Conservation (phyloP, 1,284 basidiomycete genomes). For the Sphaerobolus stellatus region DNA sequence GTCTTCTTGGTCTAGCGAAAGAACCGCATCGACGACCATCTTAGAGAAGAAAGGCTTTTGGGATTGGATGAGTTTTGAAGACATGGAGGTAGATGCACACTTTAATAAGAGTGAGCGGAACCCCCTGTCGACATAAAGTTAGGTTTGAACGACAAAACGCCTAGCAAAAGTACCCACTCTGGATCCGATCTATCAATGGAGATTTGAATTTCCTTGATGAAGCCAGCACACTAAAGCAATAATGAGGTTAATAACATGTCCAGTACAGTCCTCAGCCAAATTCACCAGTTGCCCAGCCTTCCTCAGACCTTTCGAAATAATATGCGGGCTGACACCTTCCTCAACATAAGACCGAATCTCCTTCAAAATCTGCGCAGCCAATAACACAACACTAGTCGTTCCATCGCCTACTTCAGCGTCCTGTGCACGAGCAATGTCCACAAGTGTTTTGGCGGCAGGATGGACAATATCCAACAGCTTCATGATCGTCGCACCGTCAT, state of each 20-base stretch:
- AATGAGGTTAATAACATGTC: not conserved
- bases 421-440: constrained; percentile 97
- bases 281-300: constrained; percentile 84
- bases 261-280: constrained; percentile 8
- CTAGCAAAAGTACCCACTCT: constrained; percentile 56
- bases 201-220: constrained; percentile 88
- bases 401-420: constrained; percentile 99
- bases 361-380: constrained; percentile 94
- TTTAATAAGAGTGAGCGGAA: constrained; percentile 95
- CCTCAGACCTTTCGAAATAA: constrained; percentile 96
- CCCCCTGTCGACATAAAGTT: constrained; percentile 47
- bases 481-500: constrained; percentile 97
- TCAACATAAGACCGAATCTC: constrained; percentile 92
- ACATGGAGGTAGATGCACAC: constrained; percentile 98
- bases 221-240: constrained; percentile 71
- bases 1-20: constrained; percentile 89
- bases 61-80: constrained; percentile 97
- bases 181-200: constrained; percentile 89
- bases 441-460: constrained; percentile 93
- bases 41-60: constrained; percentile 99
- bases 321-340: constrained; percentile 96
- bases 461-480: constrained; percentile 98
- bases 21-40: constrained; percentile 98
- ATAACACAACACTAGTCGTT: constrained; percentile 92
- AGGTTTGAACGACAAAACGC: constrained; percentile 4